Evolutionary conservation across 1,284 basidiomycete genomes (phyloP), one percentile per base, ranked within the genome.

Genomic region (Ganoderma sinense): DNA sequence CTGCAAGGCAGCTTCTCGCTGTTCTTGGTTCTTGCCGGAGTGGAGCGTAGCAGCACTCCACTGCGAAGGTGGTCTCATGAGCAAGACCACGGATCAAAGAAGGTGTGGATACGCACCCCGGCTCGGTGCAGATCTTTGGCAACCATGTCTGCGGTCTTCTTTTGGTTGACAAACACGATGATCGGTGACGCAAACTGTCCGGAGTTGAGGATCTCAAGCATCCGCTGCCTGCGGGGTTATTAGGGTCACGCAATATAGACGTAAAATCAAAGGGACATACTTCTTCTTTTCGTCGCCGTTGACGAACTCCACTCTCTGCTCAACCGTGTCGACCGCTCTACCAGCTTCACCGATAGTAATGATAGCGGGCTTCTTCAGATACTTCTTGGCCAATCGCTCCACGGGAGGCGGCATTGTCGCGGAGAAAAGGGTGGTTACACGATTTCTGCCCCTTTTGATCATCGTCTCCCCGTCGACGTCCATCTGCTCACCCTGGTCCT

Each of bases 161-260:
- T 99, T 82, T 99, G 97, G 82, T 99, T 99, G 85, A 98, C 97
- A 83, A 99, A 99, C 16, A 97, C 94, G 74, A 99, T 99, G 78
- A 99, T 99, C 1, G 98, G 98, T 33, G 97, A 91, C 33, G 90
- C 82, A 81, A 93, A 95, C 66, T 88, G 86, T 51, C 90, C 91
- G 71, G 89, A 92, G 83, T 96, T 95, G 79, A 99, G 91, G 75
- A 99, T 95, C 75, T 98, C 95, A 77, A 97, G 82, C 78, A 99
- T 82, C 43, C 92, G 89, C 72, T 91, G 89, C 79, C 94, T 96
- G 76, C 59, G 58, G 26, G 70, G 58, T 62, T 29, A 14, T 48
- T 70, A 67, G 68, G 73, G 77, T 60, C 69, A 62, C 29, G n/a
- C 56, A 55, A 5, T 8, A 0, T 31, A 18, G 14, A 20, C 31